Evolutionary conservation across 75 land plant genomes (phyloP).

Genomic region (Cupressus sempervirens): DNA sequence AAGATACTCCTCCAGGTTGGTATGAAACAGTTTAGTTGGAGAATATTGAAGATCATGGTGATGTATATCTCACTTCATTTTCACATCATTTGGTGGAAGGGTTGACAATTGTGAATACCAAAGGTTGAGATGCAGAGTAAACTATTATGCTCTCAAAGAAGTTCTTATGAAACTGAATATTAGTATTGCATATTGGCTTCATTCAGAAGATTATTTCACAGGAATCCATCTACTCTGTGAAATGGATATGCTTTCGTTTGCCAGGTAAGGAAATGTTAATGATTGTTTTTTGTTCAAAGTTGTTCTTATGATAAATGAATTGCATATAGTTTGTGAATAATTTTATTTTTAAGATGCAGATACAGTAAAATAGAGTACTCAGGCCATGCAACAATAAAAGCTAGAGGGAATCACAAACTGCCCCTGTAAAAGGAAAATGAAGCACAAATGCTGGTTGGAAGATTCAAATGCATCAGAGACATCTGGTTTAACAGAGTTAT

Average conservation of each 20-base stretch:
- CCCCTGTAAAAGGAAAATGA: not conserved
- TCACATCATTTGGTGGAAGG: conserved; percentile 94
- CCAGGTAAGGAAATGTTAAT: conserved; percentile 52
- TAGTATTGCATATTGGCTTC: conserved; percentile 63
- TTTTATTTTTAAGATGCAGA: not conserved
- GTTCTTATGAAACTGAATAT: conserved; percentile 74
- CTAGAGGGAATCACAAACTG: not conserved
- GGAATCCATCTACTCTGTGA: conserved; percentile 95
- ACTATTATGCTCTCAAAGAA: conserved; percentile 86
- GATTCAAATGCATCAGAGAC: not conserved
- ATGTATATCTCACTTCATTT: conserved; percentile 88
- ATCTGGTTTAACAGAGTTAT: not conserved
- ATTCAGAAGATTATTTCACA: conserved; percentile 80
- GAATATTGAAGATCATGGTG: conserved; percentile 91
- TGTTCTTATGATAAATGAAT: not conserved
- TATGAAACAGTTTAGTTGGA: conserved; percentile 74
- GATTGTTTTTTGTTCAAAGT: not conserved
- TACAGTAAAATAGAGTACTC: not conserved
- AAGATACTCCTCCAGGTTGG: conserved; percentile 84
- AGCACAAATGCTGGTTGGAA: not conserved
- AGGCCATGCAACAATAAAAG: not conserved
- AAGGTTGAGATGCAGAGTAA: conserved; percentile 82
- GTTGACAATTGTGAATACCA: conserved; percentile 82
- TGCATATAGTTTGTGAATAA: not conserved
- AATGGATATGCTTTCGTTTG: conserved; percentile 98